phyloP scores from a whole-genome alignment of 23 red algal species.

The Agarophyton chilense region DNA sequence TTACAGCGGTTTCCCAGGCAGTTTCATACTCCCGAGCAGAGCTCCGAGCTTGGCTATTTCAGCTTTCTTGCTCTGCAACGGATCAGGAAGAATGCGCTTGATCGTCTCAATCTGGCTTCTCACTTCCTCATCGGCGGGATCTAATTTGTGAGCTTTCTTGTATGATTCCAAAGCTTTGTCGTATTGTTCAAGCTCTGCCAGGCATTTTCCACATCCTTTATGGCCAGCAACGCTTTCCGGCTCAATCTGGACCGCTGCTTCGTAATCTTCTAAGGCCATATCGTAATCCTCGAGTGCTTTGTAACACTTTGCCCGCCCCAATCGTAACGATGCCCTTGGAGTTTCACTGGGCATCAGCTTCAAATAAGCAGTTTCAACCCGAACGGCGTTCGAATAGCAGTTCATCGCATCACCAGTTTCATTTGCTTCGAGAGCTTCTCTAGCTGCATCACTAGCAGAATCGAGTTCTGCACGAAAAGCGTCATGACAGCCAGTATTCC shows the following conservation, averaged over 20 bases:
- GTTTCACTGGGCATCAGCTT: constrained; percentile 26
- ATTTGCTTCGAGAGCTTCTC: constrained; percentile 36
- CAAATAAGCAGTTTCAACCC: constrained; percentile 59
- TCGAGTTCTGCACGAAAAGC: constrained; percentile 69
- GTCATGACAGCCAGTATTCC: constrained; percentile 53
- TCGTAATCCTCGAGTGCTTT: constrained; percentile 70
- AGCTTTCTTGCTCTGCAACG: constrained; percentile 57
- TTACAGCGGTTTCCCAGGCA: constrained; percentile 41
- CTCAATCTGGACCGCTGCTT: constrained; percentile 36
- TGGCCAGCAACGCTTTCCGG: constrained; percentile 69
- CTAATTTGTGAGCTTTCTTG: constrained; percentile 46
- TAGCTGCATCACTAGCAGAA: constrained; percentile 48
- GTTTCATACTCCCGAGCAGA: constrained; percentile 47
- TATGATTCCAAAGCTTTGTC: constrained; percentile 60
- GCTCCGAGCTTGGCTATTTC: constrained; percentile 62
- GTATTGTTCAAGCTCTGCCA: constrained; percentile 58
- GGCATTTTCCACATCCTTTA: constrained; percentile 69
- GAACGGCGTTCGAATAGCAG: constrained; percentile 67
- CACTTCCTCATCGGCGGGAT: constrained; percentile 65
- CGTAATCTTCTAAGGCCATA: constrained; percentile 74
- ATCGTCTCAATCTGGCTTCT: constrained; percentile 43
- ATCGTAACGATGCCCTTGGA: constrained; percentile 27
- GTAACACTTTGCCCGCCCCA: constrained; percentile 69
- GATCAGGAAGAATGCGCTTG: constrained; percentile 55
- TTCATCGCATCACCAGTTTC: constrained; percentile 62